Percentiles rank a stretch among this genome's conserved stretches.
These are phyloP conservation scores for Raphanus raphanistrum DNA, from an alignment of 345 rosid species.

Conservation along the genomic window DNA sequence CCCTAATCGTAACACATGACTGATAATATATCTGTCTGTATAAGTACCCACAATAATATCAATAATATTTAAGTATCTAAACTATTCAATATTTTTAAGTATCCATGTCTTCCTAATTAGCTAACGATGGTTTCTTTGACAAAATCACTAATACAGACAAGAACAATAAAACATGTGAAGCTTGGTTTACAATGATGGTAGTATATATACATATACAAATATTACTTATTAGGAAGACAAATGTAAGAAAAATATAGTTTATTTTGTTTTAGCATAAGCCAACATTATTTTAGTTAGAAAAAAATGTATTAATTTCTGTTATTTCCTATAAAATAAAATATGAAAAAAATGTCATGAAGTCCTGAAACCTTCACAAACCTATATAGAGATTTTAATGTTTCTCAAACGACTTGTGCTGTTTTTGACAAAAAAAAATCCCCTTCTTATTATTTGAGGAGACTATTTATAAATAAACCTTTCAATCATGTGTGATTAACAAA, in stretches of 20 bases:
- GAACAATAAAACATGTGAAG: neutral
- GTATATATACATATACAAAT: neutral
- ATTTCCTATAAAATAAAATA: neutral
- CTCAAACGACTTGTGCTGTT: neutral
- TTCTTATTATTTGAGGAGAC: too few species aligned
- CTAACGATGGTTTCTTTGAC: neutral
- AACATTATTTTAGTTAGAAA: neutral
- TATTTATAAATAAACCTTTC: too few species aligned
- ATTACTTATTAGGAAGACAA: neutral
- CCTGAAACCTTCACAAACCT: neutral
- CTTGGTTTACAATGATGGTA: neutral
- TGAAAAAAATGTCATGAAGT: neutral
- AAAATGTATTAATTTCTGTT: neutral
- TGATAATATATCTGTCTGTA: neutral
- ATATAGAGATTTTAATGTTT: neutral
- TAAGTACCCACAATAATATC: too few species aligned
- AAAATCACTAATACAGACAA: neutral
- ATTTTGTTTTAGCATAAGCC: neutral
- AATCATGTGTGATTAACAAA: too few species aligned
- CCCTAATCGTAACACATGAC: neutral
- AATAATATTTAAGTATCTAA: too few species aligned
- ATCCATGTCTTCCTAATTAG: neutral
- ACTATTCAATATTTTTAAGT: too few species aligned
- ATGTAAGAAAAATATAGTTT: neutral
- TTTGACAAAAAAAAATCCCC: neutral